Base-by-base conservation (phyloP, 257 asterid species). In the Verbascum thapsus region DNA sequence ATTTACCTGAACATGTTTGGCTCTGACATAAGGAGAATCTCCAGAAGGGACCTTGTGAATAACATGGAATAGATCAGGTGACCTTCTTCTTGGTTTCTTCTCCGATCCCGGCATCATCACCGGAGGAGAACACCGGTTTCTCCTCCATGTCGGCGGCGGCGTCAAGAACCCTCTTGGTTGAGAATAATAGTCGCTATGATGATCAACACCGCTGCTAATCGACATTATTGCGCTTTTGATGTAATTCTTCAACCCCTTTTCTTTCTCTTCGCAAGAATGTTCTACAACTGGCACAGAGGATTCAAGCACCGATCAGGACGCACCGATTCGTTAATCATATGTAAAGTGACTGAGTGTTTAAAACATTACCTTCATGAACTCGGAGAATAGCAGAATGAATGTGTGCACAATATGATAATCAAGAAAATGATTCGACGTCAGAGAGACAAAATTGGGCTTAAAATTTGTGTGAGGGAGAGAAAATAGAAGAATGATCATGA, bases 1-100 rank as follows among this genome's bases (percentile, higher is more conserved):
- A 53, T n/a, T n/a, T 10, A 89, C 99, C 95, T 94, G 99, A 57
- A 81, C 96, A 47, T 76, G 91, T 62, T 94, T 94, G 22, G 99
- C 99, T 65, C 80, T 76, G 26, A 85, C 91, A 60, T 94, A 94
- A 1, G 97, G 96, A 37, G 99, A 94, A 49, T 90, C 88, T 12
- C 88, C 97, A 6, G 88, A 64, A 61, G 99, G 99, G 61, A 94
- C 85, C 55, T 90, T 94, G 58, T 87, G 95, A 68, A 83, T 43
- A 53, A 81, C 75, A 72, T 89, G 95, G 57, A 79, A 90, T 11
- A 58, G 62, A 40, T 42, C 67, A 16, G 76, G 68, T 3, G 83
- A 52, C 61, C n/a, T n/a, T n/a, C 68, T 75, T 57, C 68, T 60
- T n/a, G 82, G 81, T 61, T 78, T 80, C 84, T 50, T 76, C 53